Percentiles rank a stretch among this genome's conserved stretches.
These are phyloP conservation scores for Fusarium tuaranense DNA, from an alignment of 2,329 filamentous ascomycete species.

Conservation along the genomic window DNA sequence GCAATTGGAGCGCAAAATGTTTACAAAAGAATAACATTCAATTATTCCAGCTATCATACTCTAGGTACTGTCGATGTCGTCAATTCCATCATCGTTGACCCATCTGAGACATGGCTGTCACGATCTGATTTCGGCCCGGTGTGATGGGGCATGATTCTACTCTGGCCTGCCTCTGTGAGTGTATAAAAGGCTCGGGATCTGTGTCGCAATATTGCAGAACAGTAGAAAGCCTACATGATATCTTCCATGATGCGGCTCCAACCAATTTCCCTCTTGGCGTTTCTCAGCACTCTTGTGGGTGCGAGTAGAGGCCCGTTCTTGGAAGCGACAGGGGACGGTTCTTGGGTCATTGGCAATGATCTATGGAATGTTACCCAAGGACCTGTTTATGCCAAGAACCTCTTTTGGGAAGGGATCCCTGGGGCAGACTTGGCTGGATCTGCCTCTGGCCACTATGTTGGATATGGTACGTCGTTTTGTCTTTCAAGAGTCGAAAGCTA, in stretches of 20 bases:
- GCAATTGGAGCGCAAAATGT: not conserved
- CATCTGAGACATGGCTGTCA: not conserved
- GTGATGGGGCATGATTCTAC: not conserved
- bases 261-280: not conserved
- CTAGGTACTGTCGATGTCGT: too few species aligned
- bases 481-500: not conserved
- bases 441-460: slow-evolving; percentile 20
- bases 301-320: slow-evolving; percentile 13
- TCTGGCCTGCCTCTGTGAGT: not conserved
- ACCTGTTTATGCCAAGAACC: slow-evolving; percentile 19
- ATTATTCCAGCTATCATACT: slow-evolving; percentile 9
- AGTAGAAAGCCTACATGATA: not conserved
- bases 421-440: slow-evolving; percentile 17
- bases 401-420: slow-evolving; percentile 23
- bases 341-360: slow-evolving; percentile 26
- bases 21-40: not conserved
- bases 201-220: not conserved
- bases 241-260: slow-evolving; percentile 1
- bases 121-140: not conserved
- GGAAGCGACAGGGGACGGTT: slow-evolving; percentile 6
- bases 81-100: not conserved
- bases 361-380: slow-evolving; percentile 28
- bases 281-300: slow-evolving; percentile 1
- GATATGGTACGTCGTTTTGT: slow-evolving; percentile 11
- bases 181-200: not conserved